Evolutionary conservation across 129 eudicot species (phyloP).

Genomic region (Oenanthe sinensis): DNA sequence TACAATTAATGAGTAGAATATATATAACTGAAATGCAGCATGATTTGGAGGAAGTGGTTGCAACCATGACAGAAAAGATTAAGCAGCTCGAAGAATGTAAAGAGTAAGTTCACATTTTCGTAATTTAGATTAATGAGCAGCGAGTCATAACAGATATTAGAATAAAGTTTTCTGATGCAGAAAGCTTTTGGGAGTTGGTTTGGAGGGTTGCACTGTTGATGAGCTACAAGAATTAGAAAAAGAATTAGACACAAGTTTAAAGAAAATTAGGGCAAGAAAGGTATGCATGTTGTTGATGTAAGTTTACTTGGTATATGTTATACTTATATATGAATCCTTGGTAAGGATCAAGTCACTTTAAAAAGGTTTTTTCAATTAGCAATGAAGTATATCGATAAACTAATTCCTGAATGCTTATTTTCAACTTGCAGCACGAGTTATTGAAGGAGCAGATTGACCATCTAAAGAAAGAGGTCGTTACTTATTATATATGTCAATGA

Average conservation of each 20-base stretch:
- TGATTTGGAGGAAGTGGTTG: constrained; percentile 20
- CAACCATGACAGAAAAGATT: constrained; percentile 20
- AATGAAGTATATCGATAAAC: neutral
- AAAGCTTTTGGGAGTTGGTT: constrained; percentile 32
- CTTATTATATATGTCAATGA: neutral
- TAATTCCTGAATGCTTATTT: neutral
- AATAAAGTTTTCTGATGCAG: constrained; percentile 10
- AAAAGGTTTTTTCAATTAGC: neutral
- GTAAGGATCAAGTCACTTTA: neutral
- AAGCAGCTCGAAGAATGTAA: constrained; percentile 27
- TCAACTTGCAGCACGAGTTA: neutral
- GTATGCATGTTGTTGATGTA: constrained; percentile 8
- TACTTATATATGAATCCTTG: neutral
- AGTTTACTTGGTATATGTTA: neutral
- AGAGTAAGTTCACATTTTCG: constrained; percentile 11
- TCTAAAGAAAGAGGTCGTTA: neutral
- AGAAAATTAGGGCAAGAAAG: constrained; percentile 37
- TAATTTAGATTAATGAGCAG: neutral
- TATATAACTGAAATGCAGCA: constrained; percentile 9
- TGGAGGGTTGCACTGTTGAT: constrained; percentile 22
- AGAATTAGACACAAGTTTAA: constrained; percentile 31
- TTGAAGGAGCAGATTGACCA: neutral
- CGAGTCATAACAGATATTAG: neutral
- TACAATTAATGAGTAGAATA: neutral
- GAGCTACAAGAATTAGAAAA: constrained; percentile 28